Evolutionary conservation across 2,329 filamentous ascomycete genomes (phyloP), one percentile per base, ranked within the genome.

Genomic region (Venturiaceae sp.): DNA sequence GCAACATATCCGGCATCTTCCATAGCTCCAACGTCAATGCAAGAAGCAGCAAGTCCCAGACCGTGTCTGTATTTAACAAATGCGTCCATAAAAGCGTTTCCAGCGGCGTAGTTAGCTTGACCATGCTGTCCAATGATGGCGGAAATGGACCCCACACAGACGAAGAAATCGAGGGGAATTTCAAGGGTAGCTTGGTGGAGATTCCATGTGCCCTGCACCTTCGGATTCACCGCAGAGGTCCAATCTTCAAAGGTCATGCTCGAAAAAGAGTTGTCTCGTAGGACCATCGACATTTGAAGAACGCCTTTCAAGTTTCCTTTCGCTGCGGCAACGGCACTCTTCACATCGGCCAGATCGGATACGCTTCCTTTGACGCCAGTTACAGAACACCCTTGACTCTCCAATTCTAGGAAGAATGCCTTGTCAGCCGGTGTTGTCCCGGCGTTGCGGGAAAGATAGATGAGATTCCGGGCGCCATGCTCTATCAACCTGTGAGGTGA

Each of bases 221-320:
- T 72, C 9, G 69, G 68, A 8, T 23, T 23, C 3, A 59, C 23
- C 5, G 59, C 34, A 3, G 16, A 26, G 6, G 52, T 47, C 41
- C 41, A 47, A 16, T 58, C 26, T 11, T 58, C 53, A 14, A 37
- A 11, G 7, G n/a, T 34, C 61, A 61, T 63, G 21, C 60, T 52
- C 4, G 47, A 23, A 9, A 67, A 58, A 1, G 58, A 39, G 3
- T 9, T 16, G 30, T 57, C 39, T 58, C 69, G 60, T 34, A 73
- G 63, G 5, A 79, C 75, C 75, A 79, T 77, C 28, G 77, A 71
- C 5, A 69, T 68, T 60, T 79, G 76, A 3, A 80, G 66, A 7
- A 78, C 65, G 39, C 77, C 77, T 1, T 69, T 66, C 19, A 80
- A 68, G 0, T 74, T 69, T 1, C 3, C 26, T 9, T 50, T 2